Percentiles rank a stretch among this genome's conserved stretches.
phyloP scores from a whole-genome alignment of 768 basidiomycete genomes.

The Phanerochaete sordida region DNA sequence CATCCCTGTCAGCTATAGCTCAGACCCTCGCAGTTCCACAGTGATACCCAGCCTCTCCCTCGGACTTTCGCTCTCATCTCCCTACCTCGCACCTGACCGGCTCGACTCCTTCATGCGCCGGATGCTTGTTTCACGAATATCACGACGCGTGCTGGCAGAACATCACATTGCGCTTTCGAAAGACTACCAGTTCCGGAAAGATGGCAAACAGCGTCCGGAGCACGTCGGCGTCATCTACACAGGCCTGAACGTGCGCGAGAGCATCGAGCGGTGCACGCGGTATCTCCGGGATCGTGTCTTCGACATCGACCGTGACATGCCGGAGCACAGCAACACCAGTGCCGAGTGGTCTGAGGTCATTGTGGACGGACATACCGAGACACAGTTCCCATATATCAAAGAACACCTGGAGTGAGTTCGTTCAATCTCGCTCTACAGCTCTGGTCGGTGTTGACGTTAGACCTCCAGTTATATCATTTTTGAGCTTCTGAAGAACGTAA shows the following conservation, averaged over 20 bases:
- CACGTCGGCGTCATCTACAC: slow-evolving; percentile 88
- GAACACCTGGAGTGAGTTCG: slow-evolving; percentile 77
- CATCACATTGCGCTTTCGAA: slow-evolving; percentile 84
- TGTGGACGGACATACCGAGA: slow-evolving; percentile 69
- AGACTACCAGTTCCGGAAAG: slow-evolving; percentile 35
- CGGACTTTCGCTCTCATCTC: slow-evolving; percentile 82
- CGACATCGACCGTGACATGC: slow-evolving; percentile 37
- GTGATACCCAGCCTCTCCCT: slow-evolving; percentile 82
- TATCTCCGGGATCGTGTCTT: slow-evolving; percentile 50
- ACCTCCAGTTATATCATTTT: slow-evolving; percentile 73
- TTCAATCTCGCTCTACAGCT: background rate
- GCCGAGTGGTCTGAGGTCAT: slow-evolving; percentile 58
- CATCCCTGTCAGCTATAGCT: background rate
- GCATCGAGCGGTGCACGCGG: slow-evolving; percentile 64
- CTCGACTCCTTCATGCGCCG: slow-evolving; percentile 87
- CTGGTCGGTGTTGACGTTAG: slow-evolving; percentile 1
- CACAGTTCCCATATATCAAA: slow-evolving; percentile 76
- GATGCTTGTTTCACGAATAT: slow-evolving; percentile 90
- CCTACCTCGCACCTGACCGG: slow-evolving; percentile 69
- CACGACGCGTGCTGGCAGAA: slow-evolving; percentile 82
- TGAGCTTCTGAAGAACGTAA: slow-evolving; percentile 85
- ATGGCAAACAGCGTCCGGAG: slow-evolving; percentile 24
- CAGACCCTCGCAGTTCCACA: slow-evolving; percentile 47
- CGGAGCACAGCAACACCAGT: slow-evolving; percentile 21
- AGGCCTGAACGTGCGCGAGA: slow-evolving; percentile 61